A percentile compares a stretch with the other conserved stretches of the same genome.
Conservation (phyloP, 148 eudicot species). For the Simmondsia chinensis region DNA sequence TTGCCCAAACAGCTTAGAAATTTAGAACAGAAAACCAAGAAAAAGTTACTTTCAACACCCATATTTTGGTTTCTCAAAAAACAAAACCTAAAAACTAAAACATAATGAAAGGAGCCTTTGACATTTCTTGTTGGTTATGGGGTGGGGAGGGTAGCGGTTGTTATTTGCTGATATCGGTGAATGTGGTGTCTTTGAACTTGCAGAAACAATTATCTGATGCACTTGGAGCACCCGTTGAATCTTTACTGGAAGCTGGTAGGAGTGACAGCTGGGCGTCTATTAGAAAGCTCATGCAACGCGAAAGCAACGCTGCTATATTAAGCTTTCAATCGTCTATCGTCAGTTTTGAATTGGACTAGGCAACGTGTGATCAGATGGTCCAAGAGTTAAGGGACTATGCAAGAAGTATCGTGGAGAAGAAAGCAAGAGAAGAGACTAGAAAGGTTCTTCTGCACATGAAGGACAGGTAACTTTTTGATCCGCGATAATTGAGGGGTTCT, state of each 20-base stretch:
- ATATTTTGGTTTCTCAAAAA: too few species aligned
- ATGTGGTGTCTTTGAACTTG: too few species aligned
- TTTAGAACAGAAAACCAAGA: too few species aligned
- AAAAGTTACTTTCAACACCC: too few species aligned
- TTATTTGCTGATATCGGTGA: too few species aligned
- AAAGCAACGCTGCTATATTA: constrained; percentile 30
- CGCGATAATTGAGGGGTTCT: too few species aligned
- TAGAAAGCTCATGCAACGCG: constrained; percentile 25
- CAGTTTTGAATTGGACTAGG: constrained; percentile 52
- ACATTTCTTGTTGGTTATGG: too few species aligned
- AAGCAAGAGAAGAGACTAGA: constrained; percentile 33
- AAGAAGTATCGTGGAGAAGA: constrained; percentile 26
- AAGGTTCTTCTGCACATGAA: constrained; percentile 37
- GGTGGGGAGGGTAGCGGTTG: too few species aligned
- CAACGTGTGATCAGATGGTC: constrained; percentile 19
- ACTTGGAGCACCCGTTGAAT: constrained; percentile 23
- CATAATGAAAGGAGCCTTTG: too few species aligned
- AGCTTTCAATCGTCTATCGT: constrained; percentile 44
- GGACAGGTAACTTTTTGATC: constrained; percentile 21
- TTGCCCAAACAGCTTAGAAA: too few species aligned
- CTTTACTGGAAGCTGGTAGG: constrained; percentile 26
- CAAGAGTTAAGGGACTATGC: constrained; percentile 20
- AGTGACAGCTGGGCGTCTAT: constrained; percentile 31
- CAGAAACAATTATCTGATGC: constrained; percentile 22
- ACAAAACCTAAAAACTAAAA: too few species aligned